Base-by-base conservation (phyloP, 495 filamentous ascomycete genomes). In the Penicillium angulare region DNA sequence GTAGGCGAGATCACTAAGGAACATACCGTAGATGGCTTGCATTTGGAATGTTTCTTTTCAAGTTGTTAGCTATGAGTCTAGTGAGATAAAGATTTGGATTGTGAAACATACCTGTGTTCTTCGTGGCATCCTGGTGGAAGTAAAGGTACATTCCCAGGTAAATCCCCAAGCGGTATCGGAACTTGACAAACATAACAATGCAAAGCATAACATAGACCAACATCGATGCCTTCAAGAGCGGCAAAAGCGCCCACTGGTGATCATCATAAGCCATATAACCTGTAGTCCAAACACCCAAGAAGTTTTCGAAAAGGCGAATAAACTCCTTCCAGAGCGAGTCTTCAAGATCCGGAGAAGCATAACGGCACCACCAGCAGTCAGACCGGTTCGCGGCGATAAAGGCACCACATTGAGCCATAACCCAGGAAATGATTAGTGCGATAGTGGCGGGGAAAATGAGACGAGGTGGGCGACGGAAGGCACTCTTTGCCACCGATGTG, bases 211-310 rank as follows among this genome's bases (percentile, higher is more conserved):
- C 66, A 49, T 84, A 87, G 3, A 86, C 77, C 45, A 81, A 60
- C 77, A 86, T 83, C 16, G 79, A 81, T 4, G 81, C 80, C 56
- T 78, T 76, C 24, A 87, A 63, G 36, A 87, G 57, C 2, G 80
- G 83, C n/a, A 83, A 61, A 29, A 87, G 55, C 4, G 84, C 83
- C 84, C 84, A 87, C 56, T 85, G 82, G 40, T 86, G 81, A 22
- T 76, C 78, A 54, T 86, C 84, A 53, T 85, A 87, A 15, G 69
- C 65, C 63, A 82, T 84, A 49, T 68, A 75, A 4, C 75, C 75
- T n/a, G 64, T 74, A 8, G 79, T 79, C 84, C 84, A 87, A 1
- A 77, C 80, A 17, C 66, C 69, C 13, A 81, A 64, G 43, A 82
- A 71, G 52, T 76, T 79, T 43, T 70, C 57, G 41, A 79, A 69